Evolutionary conservation across 1,284 basidiomycete species (phyloP).

Genomic region (Wolfiporia cocos): DNA sequence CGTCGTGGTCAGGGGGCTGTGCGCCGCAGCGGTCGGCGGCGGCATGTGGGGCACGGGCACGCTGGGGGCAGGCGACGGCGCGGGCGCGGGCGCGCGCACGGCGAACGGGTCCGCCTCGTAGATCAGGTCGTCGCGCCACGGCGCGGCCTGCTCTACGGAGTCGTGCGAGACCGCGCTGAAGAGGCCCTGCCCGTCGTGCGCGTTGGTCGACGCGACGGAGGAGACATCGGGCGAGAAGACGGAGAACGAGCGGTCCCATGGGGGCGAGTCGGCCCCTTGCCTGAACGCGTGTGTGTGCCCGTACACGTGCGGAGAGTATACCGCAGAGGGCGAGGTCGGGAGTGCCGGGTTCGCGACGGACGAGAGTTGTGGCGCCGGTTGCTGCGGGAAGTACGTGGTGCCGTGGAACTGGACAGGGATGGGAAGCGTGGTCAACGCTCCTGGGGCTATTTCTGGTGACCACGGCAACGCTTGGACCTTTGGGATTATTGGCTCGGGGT

Average conservation of each 20-base stretch:
- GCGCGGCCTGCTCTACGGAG: neutral
- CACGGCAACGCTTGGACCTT: conserved; percentile 11
- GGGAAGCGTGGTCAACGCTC: conserved; percentile 7
- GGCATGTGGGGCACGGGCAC: neutral
- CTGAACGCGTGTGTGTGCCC: neutral
- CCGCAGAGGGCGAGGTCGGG: neutral
- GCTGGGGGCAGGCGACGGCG: neutral
- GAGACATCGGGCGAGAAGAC: neutral
- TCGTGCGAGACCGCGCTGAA: neutral
- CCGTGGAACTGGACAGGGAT: conserved; percentile 16
- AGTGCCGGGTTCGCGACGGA: conserved; percentile 2
- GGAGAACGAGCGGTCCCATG: neutral
- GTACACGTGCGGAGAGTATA: neutral
- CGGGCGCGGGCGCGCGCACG: too few relatives aligned
- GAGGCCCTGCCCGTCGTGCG: neutral
- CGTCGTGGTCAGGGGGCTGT: neutral
- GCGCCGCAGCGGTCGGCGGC: neutral
- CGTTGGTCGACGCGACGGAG: neutral
- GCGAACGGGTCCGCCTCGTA: neutral
- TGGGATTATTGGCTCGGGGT: conserved; percentile 25
- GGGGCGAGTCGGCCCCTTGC: neutral
- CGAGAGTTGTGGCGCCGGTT: conserved; percentile 4
- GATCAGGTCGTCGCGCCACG: neutral
- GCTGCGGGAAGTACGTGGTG: conserved; percentile 19
- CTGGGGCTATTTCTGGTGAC: conserved; percentile 13